These are phyloP conservation scores for Trypanosoma congolense DNA, from an alignment of 208 protist genomes.

Conservation along the genomic window DNA sequence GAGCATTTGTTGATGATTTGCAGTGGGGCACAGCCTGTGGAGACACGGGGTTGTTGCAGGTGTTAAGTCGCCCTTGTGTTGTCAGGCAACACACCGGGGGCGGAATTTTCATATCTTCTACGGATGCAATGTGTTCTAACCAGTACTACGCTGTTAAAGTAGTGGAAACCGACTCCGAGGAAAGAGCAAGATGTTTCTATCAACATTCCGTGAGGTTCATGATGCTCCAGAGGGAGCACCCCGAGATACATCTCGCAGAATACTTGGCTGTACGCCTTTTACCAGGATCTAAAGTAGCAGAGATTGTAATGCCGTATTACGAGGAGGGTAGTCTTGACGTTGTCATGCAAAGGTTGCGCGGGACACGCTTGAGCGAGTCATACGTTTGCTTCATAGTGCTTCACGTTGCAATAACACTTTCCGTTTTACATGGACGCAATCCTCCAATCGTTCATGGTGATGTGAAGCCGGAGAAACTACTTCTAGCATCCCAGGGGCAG, in stretches of 20 bases:
- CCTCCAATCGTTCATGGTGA: constrained; percentile 80
- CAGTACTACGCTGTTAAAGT: constrained; percentile 43
- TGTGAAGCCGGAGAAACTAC: constrained; percentile 73
- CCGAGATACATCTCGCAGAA: constrained; percentile 44
- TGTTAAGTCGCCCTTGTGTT: constrained; percentile 19
- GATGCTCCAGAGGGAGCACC: constrained; percentile 39
- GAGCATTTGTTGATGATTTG: constrained; percentile 44
- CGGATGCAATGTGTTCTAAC: no score
- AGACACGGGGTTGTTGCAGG: constrained; percentile 57
- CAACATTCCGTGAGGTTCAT: constrained; percentile 72
- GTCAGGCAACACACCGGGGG: no score
- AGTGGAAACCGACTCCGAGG: constrained; percentile 30
- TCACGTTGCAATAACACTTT: constrained; percentile 48
- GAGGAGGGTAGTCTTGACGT: constrained; percentile 47
- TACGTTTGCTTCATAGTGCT: constrained; percentile 54
- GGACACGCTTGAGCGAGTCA: constrained; percentile 42
- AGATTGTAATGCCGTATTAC: constrained; percentile 79
- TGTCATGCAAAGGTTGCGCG: constrained; percentile 38
- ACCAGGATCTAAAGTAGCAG: constrained; percentile 34
- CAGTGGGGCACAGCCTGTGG: constrained; percentile 56
- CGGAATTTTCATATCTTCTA: no score
- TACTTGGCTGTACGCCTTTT: constrained; percentile 70
- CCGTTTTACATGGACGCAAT: constrained; percentile 70
- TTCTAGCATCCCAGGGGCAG: constrained; percentile 48
- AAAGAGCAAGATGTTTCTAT: constrained; percentile 37